Conservation (phyloP, 129 eudicot species). For the Sambucus nigra region DNA sequence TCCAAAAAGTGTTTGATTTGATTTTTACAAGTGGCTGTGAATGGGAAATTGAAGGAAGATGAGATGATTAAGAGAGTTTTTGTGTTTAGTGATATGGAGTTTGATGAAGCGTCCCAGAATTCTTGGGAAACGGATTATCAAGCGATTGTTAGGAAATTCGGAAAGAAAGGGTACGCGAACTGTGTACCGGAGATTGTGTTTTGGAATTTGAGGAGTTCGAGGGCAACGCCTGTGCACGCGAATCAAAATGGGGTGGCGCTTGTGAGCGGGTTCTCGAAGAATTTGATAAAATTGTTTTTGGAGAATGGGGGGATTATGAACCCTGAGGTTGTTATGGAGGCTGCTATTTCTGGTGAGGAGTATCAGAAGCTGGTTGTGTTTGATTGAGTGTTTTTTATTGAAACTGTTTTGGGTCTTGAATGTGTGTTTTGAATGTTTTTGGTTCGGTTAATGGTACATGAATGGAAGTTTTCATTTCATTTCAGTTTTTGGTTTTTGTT, state of each 20-base stretch:
- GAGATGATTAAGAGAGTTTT: slow-evolving; percentile 27
- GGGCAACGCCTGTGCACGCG: slow-evolving; percentile 12
- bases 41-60: slow-evolving; percentile 8
- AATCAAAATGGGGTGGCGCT: slow-evolving; percentile 14
- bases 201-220: slow-evolving; percentile 22
- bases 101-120: slow-evolving; percentile 8
- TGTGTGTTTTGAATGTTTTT: no score
- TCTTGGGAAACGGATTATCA: slow-evolving; percentile 29
- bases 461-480: no score
- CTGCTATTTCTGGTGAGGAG: slow-evolving; percentile 22
- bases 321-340: slow-evolving; percentile 22
- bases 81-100: slow-evolving; percentile 30
- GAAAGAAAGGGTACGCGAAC: slow-evolving; percentile 13
- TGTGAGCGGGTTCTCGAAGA: slow-evolving; percentile 28
- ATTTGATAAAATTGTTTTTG: slow-evolving; percentile 20
- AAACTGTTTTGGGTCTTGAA: no score
- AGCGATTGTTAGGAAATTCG: slow-evolving; percentile 14
- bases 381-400: no score
- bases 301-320: slow-evolving; percentile 17
- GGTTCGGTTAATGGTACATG: no score
- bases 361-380: slow-evolving; percentile 24
- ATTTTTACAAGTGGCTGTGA: slow-evolving; percentile 21
- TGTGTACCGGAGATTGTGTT: slow-evolving; percentile 29
- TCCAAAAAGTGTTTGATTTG: slow-evolving; percentile 23
- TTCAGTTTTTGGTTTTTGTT: no score